Evolutionary conservation across 768 basidiomycete species (phyloP).

Genomic region (Polyporus arcularius): DNA sequence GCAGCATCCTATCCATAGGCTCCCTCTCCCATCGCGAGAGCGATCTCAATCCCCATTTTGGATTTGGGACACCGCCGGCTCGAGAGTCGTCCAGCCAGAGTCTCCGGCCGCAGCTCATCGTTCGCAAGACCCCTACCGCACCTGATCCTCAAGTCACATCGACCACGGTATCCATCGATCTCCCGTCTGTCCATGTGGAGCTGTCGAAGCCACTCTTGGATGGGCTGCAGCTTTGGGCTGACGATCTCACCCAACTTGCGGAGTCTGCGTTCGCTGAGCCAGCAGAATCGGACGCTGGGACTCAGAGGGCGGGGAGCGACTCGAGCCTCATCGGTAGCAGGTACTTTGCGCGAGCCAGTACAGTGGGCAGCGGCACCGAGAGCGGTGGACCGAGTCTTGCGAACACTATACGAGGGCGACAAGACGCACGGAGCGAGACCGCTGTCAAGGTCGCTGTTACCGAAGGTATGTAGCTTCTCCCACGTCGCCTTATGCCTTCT

Average conservation of each 20-base stretch:
- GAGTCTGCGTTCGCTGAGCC: slow-evolving; percentile 42
- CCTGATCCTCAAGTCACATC: slow-evolving; percentile 12
- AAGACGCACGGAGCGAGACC: slow-evolving; percentile 37
- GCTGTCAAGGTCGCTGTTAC: slow-evolving; percentile 51
- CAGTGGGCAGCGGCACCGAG: slow-evolving; percentile 38
- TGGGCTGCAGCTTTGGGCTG: slow-evolving; percentile 83
- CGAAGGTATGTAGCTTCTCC: slow-evolving; percentile 29
- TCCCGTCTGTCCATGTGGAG: slow-evolving; percentile 66
- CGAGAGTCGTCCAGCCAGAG: neutral
- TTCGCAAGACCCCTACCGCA: neutral
- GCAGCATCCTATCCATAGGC: slow-evolving; percentile 53
- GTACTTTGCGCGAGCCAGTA: slow-evolving; percentile 57
- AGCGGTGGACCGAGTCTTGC: slow-evolving; percentile 36
- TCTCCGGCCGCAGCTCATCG: slow-evolving; percentile 24
- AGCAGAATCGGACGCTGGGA: slow-evolving; percentile 22
- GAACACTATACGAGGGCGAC: slow-evolving; percentile 18
- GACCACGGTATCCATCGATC: slow-evolving; percentile 25
- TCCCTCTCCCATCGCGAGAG: slow-evolving; percentile 29
- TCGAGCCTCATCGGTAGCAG: slow-evolving; percentile 77
- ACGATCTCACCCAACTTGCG: slow-evolving; percentile 77
- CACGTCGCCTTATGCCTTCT: neutral
- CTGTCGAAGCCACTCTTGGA: slow-evolving; percentile 71
- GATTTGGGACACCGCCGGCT: slow-evolving; percentile 16
- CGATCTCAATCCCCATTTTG: slow-evolving; percentile 2
- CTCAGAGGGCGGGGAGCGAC: slow-evolving; percentile 46